Percentiles rank a stretch among this genome's conserved stretches.
Evolutionary conservation across 106 monocot species (phyloP).

Genomic region (Triglochin maritima): DNA sequence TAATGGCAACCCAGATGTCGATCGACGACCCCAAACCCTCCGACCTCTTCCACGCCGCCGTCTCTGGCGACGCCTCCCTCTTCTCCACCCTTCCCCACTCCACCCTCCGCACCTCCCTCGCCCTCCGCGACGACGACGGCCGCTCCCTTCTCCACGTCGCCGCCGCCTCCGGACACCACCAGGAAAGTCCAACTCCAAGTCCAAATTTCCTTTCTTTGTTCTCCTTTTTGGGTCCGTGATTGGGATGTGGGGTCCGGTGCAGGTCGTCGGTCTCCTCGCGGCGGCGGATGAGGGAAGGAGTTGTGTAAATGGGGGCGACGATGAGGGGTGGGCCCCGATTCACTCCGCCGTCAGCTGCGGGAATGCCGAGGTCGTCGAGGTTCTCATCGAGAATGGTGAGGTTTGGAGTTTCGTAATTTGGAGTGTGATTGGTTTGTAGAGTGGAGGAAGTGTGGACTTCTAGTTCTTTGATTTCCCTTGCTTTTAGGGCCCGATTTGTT

Average conservation of each 20-base stretch:
- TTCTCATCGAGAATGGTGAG: slow-evolving; percentile 64
- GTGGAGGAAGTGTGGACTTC: no score
- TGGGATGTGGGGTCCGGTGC: background rate
- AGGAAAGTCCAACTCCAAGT: slow-evolving; percentile 22
- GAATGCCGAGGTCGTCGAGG: slow-evolving; percentile 42
- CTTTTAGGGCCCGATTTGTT: background rate
- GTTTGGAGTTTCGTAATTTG: background rate
- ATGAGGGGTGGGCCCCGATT: slow-evolving; percentile 93
- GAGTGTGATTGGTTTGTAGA: no score
- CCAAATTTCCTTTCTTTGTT: background rate
- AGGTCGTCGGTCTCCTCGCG: slow-evolving; percentile 70
- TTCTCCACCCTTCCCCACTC: slow-evolving; percentile 39
- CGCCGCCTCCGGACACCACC: slow-evolving; percentile 38
- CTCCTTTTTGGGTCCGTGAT: background rate
- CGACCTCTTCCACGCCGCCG: slow-evolving; percentile 74
- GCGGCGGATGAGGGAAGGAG: slow-evolving; percentile 24
- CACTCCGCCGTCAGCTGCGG: slow-evolving; percentile 80
- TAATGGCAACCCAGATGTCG: slow-evolving; percentile 46
- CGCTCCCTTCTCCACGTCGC: slow-evolving; percentile 95
- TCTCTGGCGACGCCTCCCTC: slow-evolving; percentile 36
- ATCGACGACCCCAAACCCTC: slow-evolving; percentile 33
- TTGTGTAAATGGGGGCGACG: slow-evolving; percentile 56
- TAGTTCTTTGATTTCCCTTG: background rate
- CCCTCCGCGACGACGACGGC: slow-evolving; percentile 67
- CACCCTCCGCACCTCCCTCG: slow-evolving; percentile 22